These are phyloP conservation scores for Amanita thiersii DNA, from an alignment of 768 basidiomycete genomes.

Conservation along the genomic window DNA sequence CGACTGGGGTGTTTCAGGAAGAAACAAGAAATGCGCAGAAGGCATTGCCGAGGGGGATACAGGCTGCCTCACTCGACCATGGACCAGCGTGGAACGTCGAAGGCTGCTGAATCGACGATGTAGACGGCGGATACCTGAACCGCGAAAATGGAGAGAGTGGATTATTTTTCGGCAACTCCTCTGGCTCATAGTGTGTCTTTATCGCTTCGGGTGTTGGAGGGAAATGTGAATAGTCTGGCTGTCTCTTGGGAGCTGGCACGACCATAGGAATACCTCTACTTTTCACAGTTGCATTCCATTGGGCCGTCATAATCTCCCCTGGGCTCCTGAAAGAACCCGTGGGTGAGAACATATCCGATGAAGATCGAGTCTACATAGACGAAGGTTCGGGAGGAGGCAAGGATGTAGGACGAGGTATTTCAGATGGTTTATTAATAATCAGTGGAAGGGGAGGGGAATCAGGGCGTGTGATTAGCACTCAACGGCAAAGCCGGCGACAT, in stretches of 20 bases:
- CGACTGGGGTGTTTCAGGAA: constrained; percentile 24
- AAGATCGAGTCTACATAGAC: neutral
- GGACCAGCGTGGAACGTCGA: constrained; percentile 49
- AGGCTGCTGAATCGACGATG: neutral
- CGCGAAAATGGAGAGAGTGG: constrained; percentile 1
- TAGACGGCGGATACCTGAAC: constrained; percentile 4
- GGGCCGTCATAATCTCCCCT: constrained; percentile 24
- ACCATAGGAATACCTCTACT: constrained; percentile 28
- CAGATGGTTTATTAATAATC: too few relatives aligned
- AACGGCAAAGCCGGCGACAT: constrained; percentile 9
- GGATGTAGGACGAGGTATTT: too few relatives aligned
- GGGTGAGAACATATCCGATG: neutral
- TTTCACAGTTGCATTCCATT: constrained; percentile 27
- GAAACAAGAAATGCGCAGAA: constrained; percentile 12
- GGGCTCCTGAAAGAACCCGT: constrained; percentile 19
- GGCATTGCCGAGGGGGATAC: constrained; percentile 16
- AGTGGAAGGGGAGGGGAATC: constrained; percentile 14
- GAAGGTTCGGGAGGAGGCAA: neutral
- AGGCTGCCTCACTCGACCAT: constrained; percentile 42
- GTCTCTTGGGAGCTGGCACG: constrained; percentile 21
- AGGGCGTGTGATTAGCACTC: constrained; percentile 2
- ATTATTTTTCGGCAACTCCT: neutral
- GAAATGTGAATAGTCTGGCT: constrained; percentile 26
- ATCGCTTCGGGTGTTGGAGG: constrained; percentile 26
- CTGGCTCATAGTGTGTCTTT: constrained; percentile 13